These are phyloP conservation scores for Chrysochromulina parva DNA, from an alignment of 78 protist species.

Conservation along the genomic window DNA sequence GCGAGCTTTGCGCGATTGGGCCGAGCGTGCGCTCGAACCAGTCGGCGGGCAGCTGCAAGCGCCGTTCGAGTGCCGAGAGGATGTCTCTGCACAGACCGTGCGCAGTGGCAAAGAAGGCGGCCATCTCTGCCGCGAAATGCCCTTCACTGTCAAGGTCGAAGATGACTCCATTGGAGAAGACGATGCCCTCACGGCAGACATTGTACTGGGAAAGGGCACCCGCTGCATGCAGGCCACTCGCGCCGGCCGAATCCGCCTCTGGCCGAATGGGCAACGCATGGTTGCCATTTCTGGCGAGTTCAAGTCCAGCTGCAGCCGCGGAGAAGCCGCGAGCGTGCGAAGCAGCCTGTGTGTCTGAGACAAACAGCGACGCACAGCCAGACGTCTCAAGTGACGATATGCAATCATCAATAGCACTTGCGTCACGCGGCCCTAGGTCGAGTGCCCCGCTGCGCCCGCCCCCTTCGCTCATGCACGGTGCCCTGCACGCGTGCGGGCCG, in stretches of 20 bases:
- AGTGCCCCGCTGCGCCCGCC: too few relatives aligned
- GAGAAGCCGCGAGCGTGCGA: too few relatives aligned
- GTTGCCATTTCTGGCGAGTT: not conserved
- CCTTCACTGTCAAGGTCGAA: not conserved
- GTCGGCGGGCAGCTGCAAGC: not conserved
- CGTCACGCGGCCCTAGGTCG: too few relatives aligned
- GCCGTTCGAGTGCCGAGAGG: not conserved
- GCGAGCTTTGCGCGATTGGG: not conserved
- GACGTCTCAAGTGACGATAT: too few relatives aligned
- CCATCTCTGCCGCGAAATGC: too few relatives aligned
- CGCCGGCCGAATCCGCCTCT: not conserved
- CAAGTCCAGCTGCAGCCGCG: too few relatives aligned
- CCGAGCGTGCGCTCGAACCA: not conserved
- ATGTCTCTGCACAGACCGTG: not conserved
- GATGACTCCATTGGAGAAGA: not conserved
- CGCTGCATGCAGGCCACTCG: not conserved
- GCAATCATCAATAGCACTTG: too few relatives aligned
- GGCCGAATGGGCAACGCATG: not conserved
- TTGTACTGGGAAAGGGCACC: constrained; percentile 5
- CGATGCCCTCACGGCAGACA: not conserved
- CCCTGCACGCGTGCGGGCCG: too few relatives aligned
- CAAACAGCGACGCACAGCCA: too few relatives aligned
- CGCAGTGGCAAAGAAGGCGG: too few relatives aligned
- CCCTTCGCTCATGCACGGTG: too few relatives aligned
- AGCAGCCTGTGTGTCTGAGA: too few relatives aligned